Evolutionary conservation across 768 basidiomycete species (phyloP), one percentile per base, ranked within the genome.

Genomic region (Auriscalpium vulgare): DNA sequence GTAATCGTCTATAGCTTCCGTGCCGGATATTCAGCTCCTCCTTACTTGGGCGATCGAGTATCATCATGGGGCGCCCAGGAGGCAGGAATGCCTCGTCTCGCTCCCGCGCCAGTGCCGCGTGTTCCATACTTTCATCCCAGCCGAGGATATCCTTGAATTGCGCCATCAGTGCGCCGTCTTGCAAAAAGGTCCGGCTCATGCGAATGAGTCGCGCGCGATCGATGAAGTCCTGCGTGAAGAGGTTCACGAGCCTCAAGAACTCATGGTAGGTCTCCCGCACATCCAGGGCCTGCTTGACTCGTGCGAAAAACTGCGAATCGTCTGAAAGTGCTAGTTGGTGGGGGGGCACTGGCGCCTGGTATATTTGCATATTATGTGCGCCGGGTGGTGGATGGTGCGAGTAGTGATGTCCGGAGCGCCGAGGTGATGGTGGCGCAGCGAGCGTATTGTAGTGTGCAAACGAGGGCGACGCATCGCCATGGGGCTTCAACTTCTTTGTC

Each of bases 151-250:
- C 85, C 65, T 85, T 86, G 68, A 95, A 91, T 63, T 87, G 85
- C 44, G 75, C 77, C 78, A 91, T 81, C 17, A 97, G 72, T 47
- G 94, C 92, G 11, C 81, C 79, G 7, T 92, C 87, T 0, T 76
- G 69, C 69, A 84, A 74, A 68, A 90, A 98, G 57, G 84, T 79
- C 21, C 82, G 75, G 37, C 84, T 84, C 63, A 95, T 88, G 60
- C 88, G 84, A 49, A 98, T 79, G 9, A 98, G 79, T 14, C 87
- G 83, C 23, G 84, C 81, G 2, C 85, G 82, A 64, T 97, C 94
- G 63, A 99, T 95, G 65, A 91, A 84, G 58, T 94, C 91, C 66
- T 95, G 92, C 2, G 91, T 89, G 66, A 94, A 99, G 2, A 99
- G 78, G 69, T 98, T 97, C 62, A 97, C 81, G 47, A 98, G 75